phyloP scores from a whole-genome alignment of 192 early-diverging fungal genomes.

The Podila epicladia region DNA sequence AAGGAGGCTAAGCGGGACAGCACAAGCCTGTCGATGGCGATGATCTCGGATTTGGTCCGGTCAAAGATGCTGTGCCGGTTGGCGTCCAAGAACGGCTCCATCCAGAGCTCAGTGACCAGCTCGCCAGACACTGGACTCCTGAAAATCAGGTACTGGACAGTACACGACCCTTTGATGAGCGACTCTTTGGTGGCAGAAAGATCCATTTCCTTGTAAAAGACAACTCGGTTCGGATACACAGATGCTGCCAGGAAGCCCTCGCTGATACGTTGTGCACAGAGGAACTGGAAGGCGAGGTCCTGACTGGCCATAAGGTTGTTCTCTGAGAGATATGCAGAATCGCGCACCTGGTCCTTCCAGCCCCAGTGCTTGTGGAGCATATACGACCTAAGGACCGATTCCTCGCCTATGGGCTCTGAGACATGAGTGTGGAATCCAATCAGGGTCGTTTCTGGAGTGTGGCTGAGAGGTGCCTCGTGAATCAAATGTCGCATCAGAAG shows the following conservation, averaged over 20 bases:
- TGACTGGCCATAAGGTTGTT: slow-evolving; percentile 49
- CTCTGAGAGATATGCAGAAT: slow-evolving; percentile 35
- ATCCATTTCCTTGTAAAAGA: slow-evolving; percentile 62
- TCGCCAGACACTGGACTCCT: slow-evolving; percentile 50
- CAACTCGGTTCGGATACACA: slow-evolving; percentile 35
- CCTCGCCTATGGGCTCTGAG: slow-evolving; percentile 37
- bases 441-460: slow-evolving; percentile 14
- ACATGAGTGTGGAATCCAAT: slow-evolving; percentile 39
- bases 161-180: slow-evolving; percentile 18
- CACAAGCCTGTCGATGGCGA: slow-evolving; percentile 48
- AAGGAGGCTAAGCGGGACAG: slow-evolving; percentile 65
- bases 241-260: slow-evolving; percentile 57
- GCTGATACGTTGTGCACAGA: slow-evolving; percentile 56
- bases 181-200: slow-evolving; percentile 9
- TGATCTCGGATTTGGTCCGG: slow-evolving; percentile 24
- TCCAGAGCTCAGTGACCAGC: slow-evolving; percentile 65
- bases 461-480: slow-evolving; percentile 22
- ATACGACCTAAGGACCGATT: slow-evolving; percentile 61
- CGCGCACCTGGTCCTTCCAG: slow-evolving; percentile 59
- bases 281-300: slow-evolving; percentile 60
- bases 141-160: slow-evolving; percentile 62
- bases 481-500: slow-evolving; percentile 59
- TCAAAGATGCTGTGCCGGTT: slow-evolving; percentile 30
- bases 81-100: slow-evolving; percentile 58
- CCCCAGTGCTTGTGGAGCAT: slow-evolving; percentile 57